These are phyloP conservation scores for Populus euphratica DNA, from an alignment of 345 rosid species.

Conservation along the genomic window DNA sequence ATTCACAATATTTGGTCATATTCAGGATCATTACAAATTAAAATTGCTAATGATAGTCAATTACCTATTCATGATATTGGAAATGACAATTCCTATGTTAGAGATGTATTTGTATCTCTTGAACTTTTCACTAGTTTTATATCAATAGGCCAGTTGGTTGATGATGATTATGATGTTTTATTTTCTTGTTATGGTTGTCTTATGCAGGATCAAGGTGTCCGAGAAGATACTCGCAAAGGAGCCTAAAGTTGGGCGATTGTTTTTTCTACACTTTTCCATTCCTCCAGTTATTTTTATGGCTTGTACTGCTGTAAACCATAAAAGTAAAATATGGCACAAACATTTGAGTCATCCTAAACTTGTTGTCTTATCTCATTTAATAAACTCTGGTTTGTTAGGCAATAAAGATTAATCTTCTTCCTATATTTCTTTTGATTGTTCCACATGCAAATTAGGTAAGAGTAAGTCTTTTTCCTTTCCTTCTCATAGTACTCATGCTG, in stretches of 20 bases:
- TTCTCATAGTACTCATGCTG: too few relatives aligned
- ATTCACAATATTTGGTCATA: neutral
- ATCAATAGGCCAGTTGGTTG: neutral
- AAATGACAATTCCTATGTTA: neutral
- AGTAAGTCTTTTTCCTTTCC: too few relatives aligned
- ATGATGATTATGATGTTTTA: neutral
- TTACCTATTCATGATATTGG: neutral
- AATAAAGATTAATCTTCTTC: neutral
- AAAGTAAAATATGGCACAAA: slow-evolving; percentile 1
- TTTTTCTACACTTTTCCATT: neutral
- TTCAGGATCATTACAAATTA: neutral
- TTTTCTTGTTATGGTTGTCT: neutral
- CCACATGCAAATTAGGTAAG: too few relatives aligned
- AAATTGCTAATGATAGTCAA: neutral
- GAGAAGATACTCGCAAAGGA: too few relatives aligned
- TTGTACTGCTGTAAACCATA: neutral
- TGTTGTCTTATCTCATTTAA: neutral
- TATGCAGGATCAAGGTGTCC: neutral
- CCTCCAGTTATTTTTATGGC: neutral
- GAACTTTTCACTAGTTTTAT: neutral
- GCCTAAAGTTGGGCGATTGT: neutral
- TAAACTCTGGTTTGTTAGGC: neutral
- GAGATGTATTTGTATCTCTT: neutral
- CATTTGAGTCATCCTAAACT: slow-evolving; percentile 4
- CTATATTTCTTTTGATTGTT: neutral